Evolutionary conservation across 2,329 filamentous ascomycete species (phyloP).

Genomic region (Aureobasidium sp.): DNA sequence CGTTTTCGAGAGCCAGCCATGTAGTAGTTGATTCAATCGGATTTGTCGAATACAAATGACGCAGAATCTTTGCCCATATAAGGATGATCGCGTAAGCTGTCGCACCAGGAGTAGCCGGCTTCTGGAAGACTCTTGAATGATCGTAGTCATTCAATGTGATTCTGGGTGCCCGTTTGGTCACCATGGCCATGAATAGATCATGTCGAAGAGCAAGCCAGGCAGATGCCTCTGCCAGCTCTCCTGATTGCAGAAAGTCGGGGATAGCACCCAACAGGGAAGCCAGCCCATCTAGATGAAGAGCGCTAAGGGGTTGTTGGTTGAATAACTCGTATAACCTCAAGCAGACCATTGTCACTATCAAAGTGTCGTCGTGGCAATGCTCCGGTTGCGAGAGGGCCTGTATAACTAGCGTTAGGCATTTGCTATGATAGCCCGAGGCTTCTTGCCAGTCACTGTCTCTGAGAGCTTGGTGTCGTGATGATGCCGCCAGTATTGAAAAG

Average conservation of each 20-base stretch:
- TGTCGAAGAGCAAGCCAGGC: not conserved
- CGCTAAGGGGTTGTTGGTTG: not conserved
- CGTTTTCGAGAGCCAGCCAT: not conserved
- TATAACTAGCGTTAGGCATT: not conserved
- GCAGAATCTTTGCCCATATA: not conserved
- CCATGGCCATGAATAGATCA: not conserved
- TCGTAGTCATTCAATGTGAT: not conserved
- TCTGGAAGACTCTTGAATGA: not conserved
- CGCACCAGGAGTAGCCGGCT: not conserved
- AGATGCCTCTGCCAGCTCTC: not conserved
- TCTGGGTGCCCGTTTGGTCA: not conserved
- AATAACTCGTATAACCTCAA: not conserved
- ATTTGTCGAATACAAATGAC: not conserved
- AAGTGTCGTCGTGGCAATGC: not conserved
- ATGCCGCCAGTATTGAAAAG: not conserved
- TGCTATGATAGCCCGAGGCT: not conserved
- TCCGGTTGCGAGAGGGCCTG: not conserved
- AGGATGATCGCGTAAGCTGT: not conserved
- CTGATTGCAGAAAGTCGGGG: not conserved
- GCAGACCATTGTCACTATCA: not conserved
- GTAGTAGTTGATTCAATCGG: no score
- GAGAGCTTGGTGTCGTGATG: not conserved
- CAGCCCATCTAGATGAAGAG: not conserved
- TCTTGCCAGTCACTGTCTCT: not conserved
- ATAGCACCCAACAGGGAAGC: not conserved